Percentiles rank a stretch among this genome's conserved stretches.
phyloP scores from a whole-genome alignment of 2,329 filamentous ascomycete species.

The Colletotrichum sp. region DNA sequence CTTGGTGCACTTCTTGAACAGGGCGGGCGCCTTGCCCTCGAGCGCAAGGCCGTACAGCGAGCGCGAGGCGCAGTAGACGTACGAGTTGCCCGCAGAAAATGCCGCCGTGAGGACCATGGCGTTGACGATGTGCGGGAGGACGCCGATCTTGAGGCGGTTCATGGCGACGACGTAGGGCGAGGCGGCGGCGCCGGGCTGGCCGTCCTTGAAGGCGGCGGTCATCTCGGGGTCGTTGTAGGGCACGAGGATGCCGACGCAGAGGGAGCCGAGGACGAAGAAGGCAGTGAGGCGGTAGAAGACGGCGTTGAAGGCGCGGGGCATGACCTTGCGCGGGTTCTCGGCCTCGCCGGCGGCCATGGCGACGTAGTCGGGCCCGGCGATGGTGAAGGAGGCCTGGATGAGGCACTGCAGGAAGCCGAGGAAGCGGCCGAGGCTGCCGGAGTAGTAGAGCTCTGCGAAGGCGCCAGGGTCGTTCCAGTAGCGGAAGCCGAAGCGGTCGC shows the following conservation, averaged over 20 bases:
- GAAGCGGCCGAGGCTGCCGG: slow-evolving; percentile 72
- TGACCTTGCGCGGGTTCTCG: slow-evolving; percentile 70
- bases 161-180: slow-evolving; percentile 74
- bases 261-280: slow-evolving; percentile 78
- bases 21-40: slow-evolving; percentile 68
- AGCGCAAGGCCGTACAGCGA: slow-evolving; percentile 72
- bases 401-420: slow-evolving; percentile 79
- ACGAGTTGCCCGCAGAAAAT: slow-evolving; percentile 70
- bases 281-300: slow-evolving; percentile 79
- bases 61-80: slow-evolving; percentile 69
- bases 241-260: slow-evolving; percentile 75
- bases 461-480: slow-evolving; percentile 72
- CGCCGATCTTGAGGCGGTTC: slow-evolving; percentile 65
- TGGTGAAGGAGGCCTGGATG: slow-evolving; percentile 72
- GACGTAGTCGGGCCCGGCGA: slow-evolving; percentile 55
- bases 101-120: slow-evolving; percentile 73
- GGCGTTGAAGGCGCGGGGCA: slow-evolving; percentile 78
- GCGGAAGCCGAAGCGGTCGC: slow-evolving; percentile 74
- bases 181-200: slow-evolving; percentile 70
- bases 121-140: slow-evolving; percentile 76
- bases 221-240: slow-evolving; percentile 71
- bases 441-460: slow-evolving; percentile 70
- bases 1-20: slow-evolving; percentile 66
- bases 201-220: slow-evolving; percentile 61
- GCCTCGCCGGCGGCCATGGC: slow-evolving; percentile 70